A percentile compares a stretch with the other conserved stretches of the same genome.
phyloP scores from a whole-genome alignment of 2,329 filamentous ascomycete species.

The Ophiosphaerella herpotricha region DNA sequence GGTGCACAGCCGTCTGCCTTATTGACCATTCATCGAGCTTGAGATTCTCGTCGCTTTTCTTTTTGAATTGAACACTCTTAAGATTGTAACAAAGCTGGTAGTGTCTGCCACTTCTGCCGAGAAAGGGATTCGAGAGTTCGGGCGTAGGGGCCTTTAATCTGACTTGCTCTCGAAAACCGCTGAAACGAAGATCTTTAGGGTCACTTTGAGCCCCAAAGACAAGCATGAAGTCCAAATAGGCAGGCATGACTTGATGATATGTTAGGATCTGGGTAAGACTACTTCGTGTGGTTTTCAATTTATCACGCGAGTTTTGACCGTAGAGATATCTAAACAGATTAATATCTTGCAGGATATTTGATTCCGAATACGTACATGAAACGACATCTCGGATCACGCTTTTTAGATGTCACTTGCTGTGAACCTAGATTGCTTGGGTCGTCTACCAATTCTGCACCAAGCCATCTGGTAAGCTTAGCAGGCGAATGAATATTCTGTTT shows the following conservation, averaged over 20 bases:
- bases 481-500: slow-evolving; percentile 17
- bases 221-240: slow-evolving; percentile 48
- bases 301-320: slow-evolving; percentile 14
- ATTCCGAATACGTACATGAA: slow-evolving; percentile 22
- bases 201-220: slow-evolving; percentile 42
- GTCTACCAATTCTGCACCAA: slow-evolving; percentile 2
- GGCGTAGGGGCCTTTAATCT: slow-evolving; percentile 17
- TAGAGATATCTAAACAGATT: slow-evolving; percentile 23
- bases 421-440: background rate
- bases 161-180: slow-evolving; percentile 44
- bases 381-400: slow-evolving; percentile 27
- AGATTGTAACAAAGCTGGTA: slow-evolving; percentile 48
- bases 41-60: slow-evolving; percentile 7
- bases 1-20: slow-evolving; percentile 46
- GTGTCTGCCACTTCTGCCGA: slow-evolving; percentile 42
- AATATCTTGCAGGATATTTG: background rate
- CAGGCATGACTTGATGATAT: slow-evolving; percentile 49
- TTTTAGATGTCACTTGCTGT: slow-evolving; percentile 2
- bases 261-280: slow-evolving; percentile 25
- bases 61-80: slow-evolving; percentile 27
- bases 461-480: slow-evolving; percentile 13
- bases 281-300: slow-evolving; percentile 19
- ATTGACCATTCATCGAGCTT: slow-evolving; percentile 41
- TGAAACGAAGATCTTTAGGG: slow-evolving; percentile 41
- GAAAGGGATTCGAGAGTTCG: slow-evolving; percentile 13